Conservation (phyloP, 2,329 filamentous ascomycete species). For the Ophiobolus disseminans region DNA sequence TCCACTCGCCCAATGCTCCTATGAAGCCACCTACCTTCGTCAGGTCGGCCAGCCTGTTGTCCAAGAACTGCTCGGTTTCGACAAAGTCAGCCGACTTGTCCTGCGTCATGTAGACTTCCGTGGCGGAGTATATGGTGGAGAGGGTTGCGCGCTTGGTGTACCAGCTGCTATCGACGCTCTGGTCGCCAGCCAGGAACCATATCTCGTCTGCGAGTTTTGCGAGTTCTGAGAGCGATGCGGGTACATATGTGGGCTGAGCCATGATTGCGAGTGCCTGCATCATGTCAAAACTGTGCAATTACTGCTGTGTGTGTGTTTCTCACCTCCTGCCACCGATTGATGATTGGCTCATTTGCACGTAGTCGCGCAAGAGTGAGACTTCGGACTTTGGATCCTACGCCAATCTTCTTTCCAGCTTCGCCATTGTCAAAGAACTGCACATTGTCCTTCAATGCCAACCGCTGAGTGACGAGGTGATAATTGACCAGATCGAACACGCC, state of each 20-base stretch:
- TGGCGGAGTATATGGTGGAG: conserved; percentile 70
- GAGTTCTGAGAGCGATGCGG: conserved; percentile 78
- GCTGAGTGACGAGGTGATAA: conserved; percentile 75
- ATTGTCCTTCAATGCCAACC: conserved; percentile 62
- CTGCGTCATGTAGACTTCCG: conserved; percentile 93
- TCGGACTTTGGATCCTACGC: conserved; percentile 71
- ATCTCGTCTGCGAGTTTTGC: conserved; percentile 89
- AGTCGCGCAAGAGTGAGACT: conserved; percentile 78
- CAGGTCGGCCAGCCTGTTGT: conserved; percentile 75
- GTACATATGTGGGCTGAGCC: conserved; percentile 81
- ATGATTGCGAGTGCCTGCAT: conserved; percentile 83
- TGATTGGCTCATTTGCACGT: conserved; percentile 73
- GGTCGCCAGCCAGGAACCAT: conserved; percentile 83
- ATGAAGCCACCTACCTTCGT: conserved; percentile 68
- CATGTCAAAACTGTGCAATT: conserved; percentile 4
- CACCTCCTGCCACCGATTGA: conserved; percentile 87
- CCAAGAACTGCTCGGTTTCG: conserved; percentile 82
- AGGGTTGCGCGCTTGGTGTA: conserved; percentile 75
- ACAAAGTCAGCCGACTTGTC: conserved; percentile 75
- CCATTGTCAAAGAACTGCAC: conserved; percentile 53
- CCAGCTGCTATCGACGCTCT: conserved; percentile 83
- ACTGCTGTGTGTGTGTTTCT: conserved; percentile 32
- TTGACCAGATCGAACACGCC: conserved; percentile 82
- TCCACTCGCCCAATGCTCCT: conserved; percentile 73
- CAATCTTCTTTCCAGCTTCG: conserved; percentile 46